phyloP scores from a whole-genome alignment of 2,329 filamentous ascomycete species.

The Botrytis porri region DNA sequence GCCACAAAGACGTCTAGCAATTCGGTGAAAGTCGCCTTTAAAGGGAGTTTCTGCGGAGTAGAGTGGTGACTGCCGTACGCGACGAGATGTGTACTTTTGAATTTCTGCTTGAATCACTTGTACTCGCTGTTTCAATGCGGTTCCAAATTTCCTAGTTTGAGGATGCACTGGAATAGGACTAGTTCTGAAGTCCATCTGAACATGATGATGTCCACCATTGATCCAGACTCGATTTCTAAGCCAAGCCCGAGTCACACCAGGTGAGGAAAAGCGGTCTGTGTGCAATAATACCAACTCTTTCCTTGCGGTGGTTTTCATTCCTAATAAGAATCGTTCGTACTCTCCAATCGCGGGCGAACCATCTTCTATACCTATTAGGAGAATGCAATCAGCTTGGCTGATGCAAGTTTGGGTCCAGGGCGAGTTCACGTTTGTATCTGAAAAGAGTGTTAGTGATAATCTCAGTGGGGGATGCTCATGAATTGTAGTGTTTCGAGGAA shows the following conservation, averaged over 20 bases:
- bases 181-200: constrained; percentile 87
- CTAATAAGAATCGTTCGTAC: constrained; percentile 92
- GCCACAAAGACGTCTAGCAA: constrained; percentile 85
- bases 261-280: constrained; percentile 78
- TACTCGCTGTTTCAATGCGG: constrained; percentile 84
- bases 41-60: constrained; percentile 90
- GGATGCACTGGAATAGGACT: constrained; percentile 74
- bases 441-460: constrained; percentile 9
- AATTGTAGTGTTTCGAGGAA: constrained; percentile 43
- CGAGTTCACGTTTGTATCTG: constrained; percentile 92
- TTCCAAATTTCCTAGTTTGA: constrained; percentile 74
- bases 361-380: constrained; percentile 88
- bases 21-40: constrained; percentile 94
- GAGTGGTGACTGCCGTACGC: constrained; percentile 80
- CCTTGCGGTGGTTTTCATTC: constrained; percentile 93
- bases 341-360: constrained; percentile 88
- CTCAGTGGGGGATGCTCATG: constrained; percentile 29
- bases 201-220: constrained; percentile 94
- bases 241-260: constrained; percentile 86
- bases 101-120: constrained; percentile 96
- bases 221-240: constrained; percentile 93
- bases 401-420: constrained; percentile 99
- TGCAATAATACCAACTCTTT: constrained; percentile 92
- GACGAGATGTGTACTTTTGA: constrained; percentile 94
- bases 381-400: constrained; percentile 91